Conservation (phyloP, 2,329 filamentous ascomycete species). For the Plenodomus lindquistii region DNA sequence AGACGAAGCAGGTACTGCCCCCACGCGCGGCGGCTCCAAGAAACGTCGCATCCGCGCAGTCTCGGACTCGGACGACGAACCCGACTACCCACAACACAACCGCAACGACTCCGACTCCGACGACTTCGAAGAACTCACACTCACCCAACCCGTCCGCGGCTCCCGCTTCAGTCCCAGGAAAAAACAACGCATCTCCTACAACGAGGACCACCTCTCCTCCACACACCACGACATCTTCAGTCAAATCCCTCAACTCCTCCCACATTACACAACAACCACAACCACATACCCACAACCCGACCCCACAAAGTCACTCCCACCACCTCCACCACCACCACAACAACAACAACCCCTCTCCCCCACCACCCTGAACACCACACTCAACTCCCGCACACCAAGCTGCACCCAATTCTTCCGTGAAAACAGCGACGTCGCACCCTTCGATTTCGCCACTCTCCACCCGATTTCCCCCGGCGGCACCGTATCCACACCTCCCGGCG, state of each 20-base stretch:
- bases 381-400: constrained; percentile 6
- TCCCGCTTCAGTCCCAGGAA: constrained; percentile 11
- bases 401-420: neutral
- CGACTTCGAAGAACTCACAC: neutral
- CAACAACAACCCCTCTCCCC: neutral
- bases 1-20: neutral
- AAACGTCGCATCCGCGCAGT: neutral
- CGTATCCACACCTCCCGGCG: neutral
- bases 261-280: neutral
- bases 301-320: neutral
- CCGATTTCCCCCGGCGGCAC: neutral
- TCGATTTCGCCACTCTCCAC: neutral
- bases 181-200: constrained; percentile 17
- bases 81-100: neutral
- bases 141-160: neutral
- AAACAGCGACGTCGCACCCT: neutral
- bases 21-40: neutral
- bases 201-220: neutral
- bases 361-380: neutral
- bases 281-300: neutral
- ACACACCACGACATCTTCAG: neutral
- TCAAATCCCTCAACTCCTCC: neutral
- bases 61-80: neutral
- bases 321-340: neutral
- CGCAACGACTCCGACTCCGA: constrained; percentile 2